Evolutionary conservation across 2,329 filamentous ascomycete genomes (phyloP).

Genomic region (Aaosphaeria arxii): DNA sequence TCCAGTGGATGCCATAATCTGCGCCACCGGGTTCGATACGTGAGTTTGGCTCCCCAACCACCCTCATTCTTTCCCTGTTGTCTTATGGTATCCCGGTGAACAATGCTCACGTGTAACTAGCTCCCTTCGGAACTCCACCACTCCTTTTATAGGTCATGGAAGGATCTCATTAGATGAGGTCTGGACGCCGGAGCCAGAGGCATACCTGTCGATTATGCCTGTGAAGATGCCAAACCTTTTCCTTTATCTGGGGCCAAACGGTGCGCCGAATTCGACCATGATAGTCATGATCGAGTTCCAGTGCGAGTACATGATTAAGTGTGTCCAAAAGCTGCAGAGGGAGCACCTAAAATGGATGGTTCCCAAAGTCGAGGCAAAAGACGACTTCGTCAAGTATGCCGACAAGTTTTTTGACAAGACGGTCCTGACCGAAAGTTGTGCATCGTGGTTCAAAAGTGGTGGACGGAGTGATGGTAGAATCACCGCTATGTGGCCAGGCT

Average conservation of each 20-base stretch:
- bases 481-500: neutral
- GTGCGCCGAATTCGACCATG: neutral
- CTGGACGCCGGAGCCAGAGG: neutral
- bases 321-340: neutral
- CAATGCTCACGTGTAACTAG: too few relatives aligned
- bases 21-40: conserved; percentile 14
- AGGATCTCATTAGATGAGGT: neutral
- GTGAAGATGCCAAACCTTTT: neutral
- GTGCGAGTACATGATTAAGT: neutral
- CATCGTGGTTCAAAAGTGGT: neutral
- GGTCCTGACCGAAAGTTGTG: conserved; percentile 21
- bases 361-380: conserved; percentile 16
- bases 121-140: neutral
- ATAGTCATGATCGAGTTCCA: neutral
- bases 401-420: conserved; percentile 33
- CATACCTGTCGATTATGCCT: neutral
- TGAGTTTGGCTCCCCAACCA: conserved; percentile 14
- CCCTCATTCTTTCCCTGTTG: too few relatives aligned
- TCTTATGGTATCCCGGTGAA: too few relatives aligned
- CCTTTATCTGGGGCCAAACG: neutral
- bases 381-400: conserved; percentile 27
- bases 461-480: neutral
- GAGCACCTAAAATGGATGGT: conserved; percentile 20
- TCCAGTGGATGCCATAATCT: conserved; percentile 13
- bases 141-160: neutral